Evolutionary conservation across 129 eudicot genomes (phyloP).

Genomic region (Pseudognaphalium luteoalbum): DNA sequence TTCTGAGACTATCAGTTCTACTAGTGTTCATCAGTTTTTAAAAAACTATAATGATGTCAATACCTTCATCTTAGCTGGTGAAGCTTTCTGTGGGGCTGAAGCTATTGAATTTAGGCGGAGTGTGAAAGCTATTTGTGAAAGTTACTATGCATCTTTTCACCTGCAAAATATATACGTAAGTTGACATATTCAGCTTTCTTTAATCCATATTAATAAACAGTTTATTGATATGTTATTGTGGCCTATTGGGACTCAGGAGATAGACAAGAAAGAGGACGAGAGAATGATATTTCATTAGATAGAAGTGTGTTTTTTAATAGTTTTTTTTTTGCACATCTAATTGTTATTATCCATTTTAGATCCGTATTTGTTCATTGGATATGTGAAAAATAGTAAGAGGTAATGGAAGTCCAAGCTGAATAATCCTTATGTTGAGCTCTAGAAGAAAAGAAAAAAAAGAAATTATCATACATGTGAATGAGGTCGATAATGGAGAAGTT

Average conservation of each 20-base stretch:
- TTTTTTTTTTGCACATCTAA: slow-evolving; percentile 6
- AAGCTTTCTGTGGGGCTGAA: slow-evolving; percentile 84
- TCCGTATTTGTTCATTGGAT: slow-evolving; percentile 2
- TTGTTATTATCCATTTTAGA: not conserved
- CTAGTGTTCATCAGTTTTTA: slow-evolving; percentile 90
- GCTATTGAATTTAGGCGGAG: slow-evolving; percentile 84
- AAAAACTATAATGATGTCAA: slow-evolving; percentile 80
- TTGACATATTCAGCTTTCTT: slow-evolving; percentile 18
- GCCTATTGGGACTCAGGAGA: slow-evolving; percentile 2
- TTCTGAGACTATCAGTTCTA: slow-evolving; percentile 74
- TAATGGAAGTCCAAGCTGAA: slow-evolving; percentile 14
- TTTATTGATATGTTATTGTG: not conserved
- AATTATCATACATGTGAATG: not conserved
- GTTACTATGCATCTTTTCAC: slow-evolving; percentile 73
- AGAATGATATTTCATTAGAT: not conserved
- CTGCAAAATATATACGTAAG: slow-evolving; percentile 90
- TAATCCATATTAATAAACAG: not conserved
- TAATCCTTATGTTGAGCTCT: not conserved
- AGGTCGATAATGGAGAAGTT: slow-evolving; percentile 9
- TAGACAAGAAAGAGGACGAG: slow-evolving; percentile 1
- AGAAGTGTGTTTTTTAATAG: not conserved
- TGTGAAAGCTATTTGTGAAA: slow-evolving; percentile 73
- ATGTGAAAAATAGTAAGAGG: not conserved
- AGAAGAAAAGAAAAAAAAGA: not conserved
- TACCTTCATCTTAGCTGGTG: slow-evolving; percentile 83